Evolutionary conservation across 345 rosid species (phyloP).

Genomic region (Adansonia digitata): DNA sequence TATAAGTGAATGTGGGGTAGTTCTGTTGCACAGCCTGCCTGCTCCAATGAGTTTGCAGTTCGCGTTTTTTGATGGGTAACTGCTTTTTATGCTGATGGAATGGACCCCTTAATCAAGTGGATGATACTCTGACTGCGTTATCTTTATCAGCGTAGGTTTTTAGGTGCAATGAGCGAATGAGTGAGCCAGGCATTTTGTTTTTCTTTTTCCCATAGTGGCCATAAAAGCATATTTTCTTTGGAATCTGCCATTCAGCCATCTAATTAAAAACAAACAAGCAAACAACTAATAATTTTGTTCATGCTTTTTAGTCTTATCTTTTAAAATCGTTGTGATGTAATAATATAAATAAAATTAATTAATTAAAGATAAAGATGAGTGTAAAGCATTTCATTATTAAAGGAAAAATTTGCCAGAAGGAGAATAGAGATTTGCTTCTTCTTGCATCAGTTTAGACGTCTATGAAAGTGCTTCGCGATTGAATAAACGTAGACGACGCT

Average conservation of each 20-base stretch:
- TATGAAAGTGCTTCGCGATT: not conserved
- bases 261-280: not conserved
- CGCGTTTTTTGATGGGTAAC: not conserved
- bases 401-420: too few species aligned
- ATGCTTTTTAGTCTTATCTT: not conserved
- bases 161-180: constrained; percentile 9
- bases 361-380: not conserved
- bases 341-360: too few species aligned
- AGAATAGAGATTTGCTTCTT: not conserved
- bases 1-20: constrained; percentile 18
- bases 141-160: not conserved
- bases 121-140: not conserved
- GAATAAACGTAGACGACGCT: not conserved
- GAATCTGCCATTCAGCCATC: not conserved
- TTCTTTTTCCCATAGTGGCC: constrained; percentile 1
- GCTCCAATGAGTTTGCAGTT: constrained; percentile 6
- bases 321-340: not conserved
- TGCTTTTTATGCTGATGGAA: not conserved
- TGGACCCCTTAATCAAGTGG: not conserved
- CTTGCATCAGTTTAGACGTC: too few species aligned
- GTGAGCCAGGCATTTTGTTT: constrained; percentile 11
- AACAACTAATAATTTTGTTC: not conserved
- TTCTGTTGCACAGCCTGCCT: not conserved
- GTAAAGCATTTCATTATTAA: too few species aligned
- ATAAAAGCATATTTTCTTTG: not conserved